Conservation (phyloP, 2,329 filamentous ascomycete species). For the Periconia sp. region DNA sequence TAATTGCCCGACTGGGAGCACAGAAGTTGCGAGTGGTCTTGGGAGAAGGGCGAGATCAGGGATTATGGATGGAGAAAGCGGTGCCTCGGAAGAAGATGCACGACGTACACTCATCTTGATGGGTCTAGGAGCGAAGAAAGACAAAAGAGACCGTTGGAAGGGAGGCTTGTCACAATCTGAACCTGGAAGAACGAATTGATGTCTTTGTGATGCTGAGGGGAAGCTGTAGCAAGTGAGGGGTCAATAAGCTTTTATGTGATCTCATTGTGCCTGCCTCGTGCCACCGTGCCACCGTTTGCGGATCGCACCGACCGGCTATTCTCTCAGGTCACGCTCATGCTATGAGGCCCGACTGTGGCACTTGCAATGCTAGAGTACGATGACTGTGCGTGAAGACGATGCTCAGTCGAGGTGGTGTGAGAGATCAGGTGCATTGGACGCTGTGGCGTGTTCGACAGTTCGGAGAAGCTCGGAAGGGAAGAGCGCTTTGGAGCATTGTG, state of each 20-base stretch:
- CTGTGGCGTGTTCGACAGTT: too few species aligned
- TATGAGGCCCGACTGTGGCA: too few species aligned
- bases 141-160: neutral
- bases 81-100: slow-evolving; percentile 31
- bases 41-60: slow-evolving; percentile 42
- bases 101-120: slow-evolving; percentile 18
- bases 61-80: slow-evolving; percentile 38
- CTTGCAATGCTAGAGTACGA: too few species aligned
- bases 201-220: slow-evolving; percentile 14
- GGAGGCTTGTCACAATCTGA: neutral
- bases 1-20: slow-evolving; percentile 39
- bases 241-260: slow-evolving; percentile 43
- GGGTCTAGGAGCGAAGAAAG: slow-evolving; percentile 1
- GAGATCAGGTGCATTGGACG: slow-evolving; percentile 26
- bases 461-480: too few species aligned
- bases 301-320: slow-evolving; percentile 18
- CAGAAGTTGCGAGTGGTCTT: slow-evolving; percentile 30
- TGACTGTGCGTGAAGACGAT: too few species aligned
- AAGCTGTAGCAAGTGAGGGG: slow-evolving; percentile 37
- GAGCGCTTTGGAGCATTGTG: too few species aligned
- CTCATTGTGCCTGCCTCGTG: slow-evolving; percentile 33
- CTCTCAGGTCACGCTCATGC: slow-evolving; percentile 40
- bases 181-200: neutral
- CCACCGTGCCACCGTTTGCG: slow-evolving; percentile 23
- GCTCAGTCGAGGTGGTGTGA: slow-evolving; percentile 33